Evolutionary conservation across 495 filamentous ascomycete genomes (phyloP).

Genomic region (Delitschia confertaspora): DNA sequence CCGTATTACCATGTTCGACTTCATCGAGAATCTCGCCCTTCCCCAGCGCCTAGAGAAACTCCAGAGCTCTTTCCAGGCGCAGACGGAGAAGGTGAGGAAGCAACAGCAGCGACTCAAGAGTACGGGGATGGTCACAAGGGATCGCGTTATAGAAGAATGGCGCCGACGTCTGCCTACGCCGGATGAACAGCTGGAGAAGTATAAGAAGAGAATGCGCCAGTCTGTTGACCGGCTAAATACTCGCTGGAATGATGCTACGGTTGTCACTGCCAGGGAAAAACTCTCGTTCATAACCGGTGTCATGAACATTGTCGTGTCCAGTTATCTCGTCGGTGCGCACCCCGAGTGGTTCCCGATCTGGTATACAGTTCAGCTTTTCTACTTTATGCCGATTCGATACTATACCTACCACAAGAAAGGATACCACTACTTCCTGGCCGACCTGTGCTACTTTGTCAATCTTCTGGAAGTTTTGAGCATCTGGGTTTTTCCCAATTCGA

Average conservation of each 20-base stretch:
- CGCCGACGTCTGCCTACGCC: slow-evolving; percentile 69
- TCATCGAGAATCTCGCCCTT: slow-evolving; percentile 88
- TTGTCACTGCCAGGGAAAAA: slow-evolving; percentile 86
- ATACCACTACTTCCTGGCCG: slow-evolving; percentile 95
- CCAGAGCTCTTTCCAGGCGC: slow-evolving; percentile 66
- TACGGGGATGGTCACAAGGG: slow-evolving; percentile 47
- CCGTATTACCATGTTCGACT: slow-evolving; percentile 80
- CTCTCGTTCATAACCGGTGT: slow-evolving; percentile 91
- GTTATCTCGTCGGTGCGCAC: slow-evolving; percentile 79
- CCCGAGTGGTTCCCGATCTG: slow-evolving; percentile 84
- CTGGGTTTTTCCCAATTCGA: slow-evolving; percentile 86
- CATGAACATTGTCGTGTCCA: slow-evolving; percentile 92
- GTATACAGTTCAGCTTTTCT: slow-evolving; percentile 62
- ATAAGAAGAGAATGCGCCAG: slow-evolving; percentile 72
- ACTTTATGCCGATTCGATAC: slow-evolving; percentile 94
- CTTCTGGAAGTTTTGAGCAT: slow-evolving; percentile 70
- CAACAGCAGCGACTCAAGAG: slow-evolving; percentile 67
- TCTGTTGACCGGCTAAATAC: slow-evolving; percentile 79
- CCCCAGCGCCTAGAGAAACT: slow-evolving; percentile 82
- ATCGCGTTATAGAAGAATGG: slow-evolving; percentile 82
- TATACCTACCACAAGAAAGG: slow-evolving; percentile 82
- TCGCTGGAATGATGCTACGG: slow-evolving; percentile 80
- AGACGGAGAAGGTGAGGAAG: slow-evolving; percentile 74
- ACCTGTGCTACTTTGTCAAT: slow-evolving; percentile 98
- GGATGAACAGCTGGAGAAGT: slow-evolving; percentile 88